Evolutionary conservation across 2,329 filamentous ascomycete species (phyloP), one percentile per base, ranked within the genome.

Genomic region (Sordariomycetes sp.): DNA sequence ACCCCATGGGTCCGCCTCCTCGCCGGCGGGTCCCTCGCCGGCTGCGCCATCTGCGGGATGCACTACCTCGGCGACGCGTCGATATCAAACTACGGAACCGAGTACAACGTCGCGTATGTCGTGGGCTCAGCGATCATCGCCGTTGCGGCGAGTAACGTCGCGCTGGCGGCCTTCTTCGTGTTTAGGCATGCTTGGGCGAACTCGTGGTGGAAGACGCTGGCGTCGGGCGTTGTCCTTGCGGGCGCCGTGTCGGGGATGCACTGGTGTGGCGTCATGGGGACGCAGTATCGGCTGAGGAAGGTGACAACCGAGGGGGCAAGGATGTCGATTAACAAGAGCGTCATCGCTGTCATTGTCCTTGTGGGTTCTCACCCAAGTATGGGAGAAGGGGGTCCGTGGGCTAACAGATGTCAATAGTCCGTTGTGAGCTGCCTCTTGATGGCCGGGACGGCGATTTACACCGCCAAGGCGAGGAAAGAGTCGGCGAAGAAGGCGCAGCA

Each of bases 21-120:
- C 8, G 65, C 81, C 5, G 85, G 86, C 10, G 89, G 89, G 7
- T 65, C 82, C 1, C 75, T 91, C 51, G 86, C 86, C 1, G 90
- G 90, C 15, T 75, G 83, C 5, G 85, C 88, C 24, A 85, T 94
- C 54, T 89, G 86, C 59, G 87, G 86, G 35, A 94, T 95, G 89
- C 88, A 95, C 68, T 95, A 94, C 64, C 74, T 92, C 20, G 89
- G 89, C n/a, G 90, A 95, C 66, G 80, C 86, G 35, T 89, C 89
- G 36, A 90, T 92, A 60, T 76, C 77, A 32, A 92, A 95, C 67
- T 95, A 94, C 65, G 70, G 67, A 3, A 85, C 87, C 63, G 70
- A 74, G 12, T 90, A 91, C 62, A 68, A 71, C 3, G 65, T 72
- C 15, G 71, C 70, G 24, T 82, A 83, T 64, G 78, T 95, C 17